Evolutionary conservation across 805 yeast species (phyloP), one percentile per base, ranked within the genome.

Genomic region (Saccharomycopsis fermentans): DNA sequence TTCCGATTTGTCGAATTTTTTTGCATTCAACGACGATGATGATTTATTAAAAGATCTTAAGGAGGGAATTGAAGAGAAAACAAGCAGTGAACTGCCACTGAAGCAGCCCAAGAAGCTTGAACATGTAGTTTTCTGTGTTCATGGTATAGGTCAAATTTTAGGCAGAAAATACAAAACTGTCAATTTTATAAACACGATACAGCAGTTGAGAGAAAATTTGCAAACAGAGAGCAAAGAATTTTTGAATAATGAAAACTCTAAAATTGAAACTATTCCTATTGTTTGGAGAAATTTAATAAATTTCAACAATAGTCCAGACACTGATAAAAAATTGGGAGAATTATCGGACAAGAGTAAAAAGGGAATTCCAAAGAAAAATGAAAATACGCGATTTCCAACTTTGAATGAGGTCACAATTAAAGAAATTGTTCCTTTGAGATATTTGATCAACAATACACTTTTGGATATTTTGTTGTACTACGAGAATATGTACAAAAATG

Each of bases 81-180:
- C 69, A 34, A 77, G 74, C 63, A 71, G 71, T 60, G 68, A 82
- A 8, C 50, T 11, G n/a, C 17, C 24, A 8, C 14, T 21, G 16
- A 43, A 43, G 24, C 17, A 21, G 29, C 29, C 50, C 14, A 43
- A 43, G 55, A 71, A 74, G n/a, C 72, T 79, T 26, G 76, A 76
- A 54, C 81, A 79, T 68, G 72, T 92, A 62, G 81, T 91, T 1
- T 74, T 92, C n/a, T 90, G 97, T 67, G 81, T 92, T 32, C 99
- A 92, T 72, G 99, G 99, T 0, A 88, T 92, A 61, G 99, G 98
- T 1, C 99, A 92, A 70, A 81, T 84, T 17, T 73, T 94, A 55
- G 95, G 96, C 1, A 76, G 82, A 52, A 81, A 81, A 65, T 83
- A 86, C 66, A 91, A 90, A 64, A 83, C 86, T 55, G 85, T 92